Evolutionary conservation across 2,329 filamentous ascomycete genomes (phyloP).

Genomic region (Clarireedia homoeocarpa): DNA sequence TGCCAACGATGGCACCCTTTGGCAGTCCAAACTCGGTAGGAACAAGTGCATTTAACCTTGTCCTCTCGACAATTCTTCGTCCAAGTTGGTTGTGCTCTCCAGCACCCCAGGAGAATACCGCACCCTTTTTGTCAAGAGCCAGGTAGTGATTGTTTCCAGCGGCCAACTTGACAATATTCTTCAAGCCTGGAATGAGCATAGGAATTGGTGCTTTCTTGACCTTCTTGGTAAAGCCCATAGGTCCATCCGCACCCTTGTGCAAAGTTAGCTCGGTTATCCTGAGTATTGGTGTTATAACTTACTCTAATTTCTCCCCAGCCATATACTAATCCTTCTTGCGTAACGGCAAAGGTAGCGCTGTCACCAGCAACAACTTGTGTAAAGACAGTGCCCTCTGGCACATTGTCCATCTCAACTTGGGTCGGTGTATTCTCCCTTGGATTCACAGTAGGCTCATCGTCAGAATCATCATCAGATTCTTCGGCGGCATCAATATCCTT

Average conservation of each 20-base stretch:
- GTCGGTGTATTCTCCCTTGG: slow-evolving; percentile 35
- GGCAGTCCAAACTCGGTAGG: slow-evolving; percentile 12
- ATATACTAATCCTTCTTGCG: slow-evolving; percentile 67
- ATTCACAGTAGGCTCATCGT: slow-evolving; percentile 52
- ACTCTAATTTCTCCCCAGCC: slow-evolving; percentile 78
- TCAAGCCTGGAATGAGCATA: slow-evolving; percentile 46
- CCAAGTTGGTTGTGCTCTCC: slow-evolving; percentile 59
- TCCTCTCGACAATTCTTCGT: slow-evolving; percentile 29
- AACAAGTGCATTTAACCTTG: slow-evolving; percentile 16
- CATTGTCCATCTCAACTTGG: slow-evolving; percentile 52
- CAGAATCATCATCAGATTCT: slow-evolving; percentile 37
- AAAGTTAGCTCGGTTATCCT: slow-evolving; percentile 4
- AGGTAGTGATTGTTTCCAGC: slow-evolving; percentile 51
- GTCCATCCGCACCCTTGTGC: slow-evolving; percentile 50
- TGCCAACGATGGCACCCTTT: slow-evolving; percentile 9
- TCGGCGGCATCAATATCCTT: slow-evolving; percentile 39
- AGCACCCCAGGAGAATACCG: slow-evolving; percentile 57
- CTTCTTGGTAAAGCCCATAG: slow-evolving; percentile 42
- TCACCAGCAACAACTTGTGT: slow-evolving; percentile 65
- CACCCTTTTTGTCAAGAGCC: slow-evolving; percentile 48
- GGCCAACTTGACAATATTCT: slow-evolving; percentile 44
- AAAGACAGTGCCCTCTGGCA: slow-evolving; percentile 46
- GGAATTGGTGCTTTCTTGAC: slow-evolving; percentile 22
- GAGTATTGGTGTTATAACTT: slow-evolving; percentile 19
- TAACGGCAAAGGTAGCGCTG: slow-evolving; percentile 68